Base-by-base conservation (phyloP, 2,329 filamentous ascomycete genomes). In the Phaeosphaeriaceae sp. region DNA sequence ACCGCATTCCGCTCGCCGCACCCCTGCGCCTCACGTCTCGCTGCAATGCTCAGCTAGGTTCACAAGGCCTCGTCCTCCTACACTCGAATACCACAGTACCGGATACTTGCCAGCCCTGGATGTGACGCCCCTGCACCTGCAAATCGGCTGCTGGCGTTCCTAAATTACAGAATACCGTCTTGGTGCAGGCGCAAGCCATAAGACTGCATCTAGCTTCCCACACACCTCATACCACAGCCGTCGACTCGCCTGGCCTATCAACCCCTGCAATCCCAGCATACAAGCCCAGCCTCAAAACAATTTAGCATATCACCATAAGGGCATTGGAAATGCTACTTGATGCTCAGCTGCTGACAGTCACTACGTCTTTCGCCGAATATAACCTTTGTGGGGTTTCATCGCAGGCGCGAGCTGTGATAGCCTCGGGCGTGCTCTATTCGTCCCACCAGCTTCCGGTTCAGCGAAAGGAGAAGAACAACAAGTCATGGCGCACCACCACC, bases 251-350 rank as follows among this genome's bases (percentile, higher is more conserved):
- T 63, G 58, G 62, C 64, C 59, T 58, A 57, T 54, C 46, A 48
- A 67, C 50, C 71, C 66, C 57, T 67, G 65, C 54, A 51, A 53
- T 48, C 27, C 54, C 61, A 60, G 54, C 56, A 62, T 62, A 63
- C 63, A 62, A 57, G 60, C 67, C 57, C 61, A 70, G 66, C 66
- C 63, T 70, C 64, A 63, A 66, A 61, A 60, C 64, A 54, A 53
- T 67, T 55, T 56, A 54, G 60, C 62, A 67, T 62, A 63, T 61
- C 51, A 61, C 56, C 54, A 52, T 55, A 60, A 59, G 63, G 57
- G 62, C 53, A 36, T 66, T 67, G 70, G 69, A 68, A 63, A 72
- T 75, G 71, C 66, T 70, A 69, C 67, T 65, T 60, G 67, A 67
- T 56, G 59, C 61, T 56, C 63, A 72, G 42, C 58, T 72, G 66